phyloP scores from a whole-genome alignment of 495 filamentous ascomycete genomes.

The Apodospora peruviana region DNA sequence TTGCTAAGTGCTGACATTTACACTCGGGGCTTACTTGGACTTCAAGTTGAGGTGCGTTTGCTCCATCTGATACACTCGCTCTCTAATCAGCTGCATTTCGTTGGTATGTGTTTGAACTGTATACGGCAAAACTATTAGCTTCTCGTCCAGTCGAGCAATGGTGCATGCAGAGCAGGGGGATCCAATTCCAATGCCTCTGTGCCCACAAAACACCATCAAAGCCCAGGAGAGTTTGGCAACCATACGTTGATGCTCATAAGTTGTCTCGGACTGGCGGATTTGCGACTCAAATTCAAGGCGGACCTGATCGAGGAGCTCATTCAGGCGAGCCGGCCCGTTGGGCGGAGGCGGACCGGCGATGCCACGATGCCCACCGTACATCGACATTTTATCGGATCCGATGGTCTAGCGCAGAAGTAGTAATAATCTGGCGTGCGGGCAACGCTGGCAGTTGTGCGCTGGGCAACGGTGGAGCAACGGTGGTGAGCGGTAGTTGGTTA shows the following conservation, averaged over 20 bases:
- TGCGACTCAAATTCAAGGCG: conserved; percentile 86
- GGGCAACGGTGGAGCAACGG: no score
- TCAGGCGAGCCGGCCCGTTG: conserved; percentile 56
- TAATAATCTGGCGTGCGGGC: no score
- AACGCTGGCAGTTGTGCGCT: no score
- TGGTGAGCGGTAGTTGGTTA: no score
- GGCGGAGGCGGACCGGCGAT: conserved; percentile 60
- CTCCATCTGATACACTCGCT: conserved; percentile 87
- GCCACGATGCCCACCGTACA: conserved; percentile 89
- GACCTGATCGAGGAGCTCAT: conserved; percentile 85
- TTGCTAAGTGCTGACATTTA: background rate
- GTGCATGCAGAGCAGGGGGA: background rate
- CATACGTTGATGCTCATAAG: conserved; percentile 89
- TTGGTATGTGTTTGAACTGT: conserved; percentile 55
- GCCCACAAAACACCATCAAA: background rate
- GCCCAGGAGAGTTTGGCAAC: conserved; percentile 13
- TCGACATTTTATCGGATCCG: conserved; percentile 46
- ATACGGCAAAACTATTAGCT: background rate
- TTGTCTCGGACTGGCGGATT: conserved; percentile 63
- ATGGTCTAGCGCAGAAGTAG: background rate
- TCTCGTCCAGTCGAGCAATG: background rate
- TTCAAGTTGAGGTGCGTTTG: conserved; percentile 82
- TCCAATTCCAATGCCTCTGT: no score
- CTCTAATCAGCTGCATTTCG: conserved; percentile 87
- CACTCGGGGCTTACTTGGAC: conserved; percentile 61